Evolutionary conservation across 192 early-diverging fungal species (phyloP).

Genomic region (Podila epigama): DNA sequence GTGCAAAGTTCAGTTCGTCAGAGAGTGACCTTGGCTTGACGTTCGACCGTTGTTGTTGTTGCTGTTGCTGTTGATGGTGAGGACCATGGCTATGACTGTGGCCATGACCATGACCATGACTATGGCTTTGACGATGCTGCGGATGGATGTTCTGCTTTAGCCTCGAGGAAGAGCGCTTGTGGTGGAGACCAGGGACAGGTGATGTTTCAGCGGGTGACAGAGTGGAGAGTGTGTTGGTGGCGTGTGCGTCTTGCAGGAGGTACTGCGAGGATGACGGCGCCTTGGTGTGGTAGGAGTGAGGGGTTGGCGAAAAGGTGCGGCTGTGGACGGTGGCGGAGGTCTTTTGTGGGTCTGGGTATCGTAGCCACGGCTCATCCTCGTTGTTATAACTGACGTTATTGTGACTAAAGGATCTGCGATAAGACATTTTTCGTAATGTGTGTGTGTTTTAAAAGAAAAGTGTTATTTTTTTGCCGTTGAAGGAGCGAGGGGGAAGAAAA

Average conservation of each 20-base stretch:
- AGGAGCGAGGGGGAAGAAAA: background rate
- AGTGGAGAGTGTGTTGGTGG: background rate
- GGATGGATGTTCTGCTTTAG: conserved; percentile 5
- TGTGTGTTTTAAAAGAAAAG: background rate
- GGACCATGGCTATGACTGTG: background rate
- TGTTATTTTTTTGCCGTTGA: background rate
- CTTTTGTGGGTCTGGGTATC: conserved; percentile 33
- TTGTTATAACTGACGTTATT: background rate
- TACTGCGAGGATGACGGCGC: background rate
- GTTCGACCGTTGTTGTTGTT: no score
- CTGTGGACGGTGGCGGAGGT: conserved; percentile 27
- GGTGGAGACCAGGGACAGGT: background rate
- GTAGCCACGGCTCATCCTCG: conserved; percentile 29
- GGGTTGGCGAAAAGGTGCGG: conserved; percentile 4
- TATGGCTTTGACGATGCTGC: conserved; percentile 1
- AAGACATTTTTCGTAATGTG: background rate
- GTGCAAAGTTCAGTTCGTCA: conserved; percentile 28
- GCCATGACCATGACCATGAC: background rate
- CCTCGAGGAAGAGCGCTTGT: conserved; percentile 30
- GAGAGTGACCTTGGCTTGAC: conserved; percentile 20
- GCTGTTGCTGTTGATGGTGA: background rate
- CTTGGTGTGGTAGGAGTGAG: background rate
- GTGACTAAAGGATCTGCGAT: background rate
- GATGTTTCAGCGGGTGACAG: conserved; percentile 7
- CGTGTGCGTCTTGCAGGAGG: background rate